phyloP scores from a whole-genome alignment of 805 yeast species.

The Ogataea paraovalis region DNA sequence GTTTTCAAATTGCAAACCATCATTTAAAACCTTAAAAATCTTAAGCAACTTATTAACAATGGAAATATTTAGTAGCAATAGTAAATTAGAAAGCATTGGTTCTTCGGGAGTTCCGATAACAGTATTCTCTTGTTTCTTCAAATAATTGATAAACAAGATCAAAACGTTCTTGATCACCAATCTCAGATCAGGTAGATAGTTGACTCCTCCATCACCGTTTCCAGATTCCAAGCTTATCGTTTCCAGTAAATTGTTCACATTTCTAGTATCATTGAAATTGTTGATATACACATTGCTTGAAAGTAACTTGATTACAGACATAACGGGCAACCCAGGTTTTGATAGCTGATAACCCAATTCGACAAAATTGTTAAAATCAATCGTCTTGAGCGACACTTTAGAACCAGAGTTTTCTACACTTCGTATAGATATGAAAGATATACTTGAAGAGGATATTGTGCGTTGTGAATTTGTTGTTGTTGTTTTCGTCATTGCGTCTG shows the following conservation, averaged over 20 bases:
- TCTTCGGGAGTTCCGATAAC: constrained; percentile 5
- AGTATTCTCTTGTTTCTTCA: constrained; percentile 12
- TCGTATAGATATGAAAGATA: neutral
- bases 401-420: constrained; percentile 5
- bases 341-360: constrained; percentile 26
- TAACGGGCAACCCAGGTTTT: constrained; percentile 5
- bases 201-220: constrained; percentile 1
- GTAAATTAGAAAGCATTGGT: constrained; percentile 16
- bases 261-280: constrained; percentile 11
- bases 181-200: constrained; percentile 28
- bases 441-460: constrained; percentile 3
- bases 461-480: constrained; percentile 1
- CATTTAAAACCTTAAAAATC: constrained; percentile 24
- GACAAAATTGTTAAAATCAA: constrained; percentile 25
- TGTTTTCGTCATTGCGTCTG: neutral
- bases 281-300: constrained; percentile 29
- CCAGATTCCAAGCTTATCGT: constrained; percentile 1
- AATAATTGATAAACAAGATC: constrained; percentile 22
- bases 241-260: neutral
- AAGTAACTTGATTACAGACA: constrained; percentile 9
- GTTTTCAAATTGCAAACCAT: constrained; percentile 11
- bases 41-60: constrained; percentile 28
- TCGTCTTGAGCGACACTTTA: constrained; percentile 18
- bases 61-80: constrained; percentile 26
- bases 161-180: constrained; percentile 27